Evolutionary conservation across 2,329 filamentous ascomycete genomes (phyloP).

Genomic region (Cladosporium sp.): DNA sequence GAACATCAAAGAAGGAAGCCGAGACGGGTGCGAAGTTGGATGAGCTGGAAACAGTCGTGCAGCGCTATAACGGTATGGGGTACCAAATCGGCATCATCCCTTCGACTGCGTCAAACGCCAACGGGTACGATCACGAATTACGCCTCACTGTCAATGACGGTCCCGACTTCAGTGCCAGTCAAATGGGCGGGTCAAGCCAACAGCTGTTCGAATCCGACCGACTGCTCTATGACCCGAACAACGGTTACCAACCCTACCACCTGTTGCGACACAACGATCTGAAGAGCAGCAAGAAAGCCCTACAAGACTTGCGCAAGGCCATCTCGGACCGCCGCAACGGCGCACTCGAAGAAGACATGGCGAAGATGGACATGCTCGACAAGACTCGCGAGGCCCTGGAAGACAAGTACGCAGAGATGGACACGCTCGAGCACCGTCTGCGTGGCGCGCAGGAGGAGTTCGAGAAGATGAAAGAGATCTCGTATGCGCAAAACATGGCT

Average conservation of each 20-base stretch:
- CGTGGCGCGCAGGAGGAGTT: conserved; percentile 89
- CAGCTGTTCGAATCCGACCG: conserved; percentile 61
- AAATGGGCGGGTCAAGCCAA: conserved; percentile 42
- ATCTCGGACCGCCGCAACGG: conserved; percentile 82
- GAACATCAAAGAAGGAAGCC: conserved; percentile 79
- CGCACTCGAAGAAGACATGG: conserved; percentile 86
- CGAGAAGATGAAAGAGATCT: conserved; percentile 80
- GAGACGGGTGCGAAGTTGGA: conserved; percentile 84
- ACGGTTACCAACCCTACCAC: conserved; percentile 85
- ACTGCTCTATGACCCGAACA: conserved; percentile 73
- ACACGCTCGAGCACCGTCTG: conserved; percentile 83
- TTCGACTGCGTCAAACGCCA: conserved; percentile 75
- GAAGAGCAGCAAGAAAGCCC: conserved; percentile 75
- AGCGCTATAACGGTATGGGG: conserved; percentile 88
- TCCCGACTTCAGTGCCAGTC: conserved; percentile 63
- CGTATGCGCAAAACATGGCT: conserved; percentile 79
- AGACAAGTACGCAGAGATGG: conserved; percentile 89
- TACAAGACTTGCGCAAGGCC: conserved; percentile 77
- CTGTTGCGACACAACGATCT: conserved; percentile 87
- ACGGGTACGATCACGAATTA: conserved; percentile 80
- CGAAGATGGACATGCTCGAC: conserved; percentile 88
- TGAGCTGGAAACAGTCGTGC: conserved; percentile 84
- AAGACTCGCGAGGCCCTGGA: conserved; percentile 96
- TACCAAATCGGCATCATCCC: conserved; percentile 94
- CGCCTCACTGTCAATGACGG: conserved; percentile 74